Conservation (phyloP, 2,329 filamentous ascomycete species). For the Colletotrichum gloeosporioides region DNA sequence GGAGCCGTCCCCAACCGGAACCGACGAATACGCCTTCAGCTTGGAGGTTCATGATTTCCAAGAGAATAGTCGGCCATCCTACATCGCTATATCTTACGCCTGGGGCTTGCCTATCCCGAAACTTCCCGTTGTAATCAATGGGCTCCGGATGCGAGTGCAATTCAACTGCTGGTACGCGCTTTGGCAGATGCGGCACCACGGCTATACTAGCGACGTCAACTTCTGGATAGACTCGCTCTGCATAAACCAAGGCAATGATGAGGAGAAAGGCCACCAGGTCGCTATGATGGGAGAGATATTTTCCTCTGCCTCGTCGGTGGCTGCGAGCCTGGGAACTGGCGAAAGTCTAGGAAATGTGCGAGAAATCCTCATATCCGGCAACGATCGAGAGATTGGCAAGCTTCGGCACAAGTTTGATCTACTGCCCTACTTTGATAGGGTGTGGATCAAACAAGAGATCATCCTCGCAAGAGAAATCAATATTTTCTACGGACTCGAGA, state of each 20-base stretch:
- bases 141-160: fast-evolving
- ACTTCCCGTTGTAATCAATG: neutral
- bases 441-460: neutral
- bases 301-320: neutral
- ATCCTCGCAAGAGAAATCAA: fast-evolving
- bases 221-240: neutral
- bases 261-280: neutral
- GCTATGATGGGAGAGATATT: neutral
- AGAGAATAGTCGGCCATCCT: fast-evolving
- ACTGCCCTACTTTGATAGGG: neutral
- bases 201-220: fast-evolving
- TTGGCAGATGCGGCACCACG: neutral
- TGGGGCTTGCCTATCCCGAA: neutral
- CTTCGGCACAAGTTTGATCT: fast-evolving
- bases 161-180: neutral
- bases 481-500: fast-evolving
- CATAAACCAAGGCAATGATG: neutral
- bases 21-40: neutral
- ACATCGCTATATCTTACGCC: neutral
- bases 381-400: fast-evolving
- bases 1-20: fast-evolving
- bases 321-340: neutral
- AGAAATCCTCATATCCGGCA: fast-evolving
- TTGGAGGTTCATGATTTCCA: neutral
- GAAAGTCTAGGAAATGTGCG: neutral